Evolutionary conservation across 495 filamentous ascomycete genomes (phyloP).

Genomic region (Podospora pseudoanserina): DNA sequence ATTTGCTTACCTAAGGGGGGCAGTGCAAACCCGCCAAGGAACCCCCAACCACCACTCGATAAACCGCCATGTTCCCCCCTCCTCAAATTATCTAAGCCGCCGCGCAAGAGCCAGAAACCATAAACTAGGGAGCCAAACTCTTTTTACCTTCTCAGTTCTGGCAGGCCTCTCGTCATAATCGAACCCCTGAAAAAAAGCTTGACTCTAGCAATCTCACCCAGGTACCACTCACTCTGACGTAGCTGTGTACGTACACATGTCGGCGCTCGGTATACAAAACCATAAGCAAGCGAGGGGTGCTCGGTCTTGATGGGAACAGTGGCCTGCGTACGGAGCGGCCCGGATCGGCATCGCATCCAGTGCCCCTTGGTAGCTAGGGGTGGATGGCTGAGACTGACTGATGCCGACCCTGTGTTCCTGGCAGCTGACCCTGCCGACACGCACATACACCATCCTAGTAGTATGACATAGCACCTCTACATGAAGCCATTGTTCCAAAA

Average conservation of each 20-base stretch:
- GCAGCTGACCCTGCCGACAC: neutral
- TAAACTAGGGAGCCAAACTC: neutral
- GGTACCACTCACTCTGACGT: neutral
- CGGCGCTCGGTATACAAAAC: neutral
- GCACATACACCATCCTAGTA: neutral
- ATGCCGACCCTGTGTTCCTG: neutral
- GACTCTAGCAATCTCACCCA: neutral
- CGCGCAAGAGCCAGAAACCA: neutral
- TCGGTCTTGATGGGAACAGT: neutral
- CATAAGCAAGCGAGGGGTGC: neutral
- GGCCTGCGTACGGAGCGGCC: neutral
- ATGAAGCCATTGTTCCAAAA: too few relatives aligned
- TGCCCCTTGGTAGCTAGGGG: too few relatives aligned
- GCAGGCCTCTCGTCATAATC: too few relatives aligned
- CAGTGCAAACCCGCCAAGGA: slow-evolving; percentile 10
- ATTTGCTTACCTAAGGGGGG: slow-evolving; percentile 3
- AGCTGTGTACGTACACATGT: neutral
- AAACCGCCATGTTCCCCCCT: neutral
- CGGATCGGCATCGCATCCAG: neutral
- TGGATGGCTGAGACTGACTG: neutral
- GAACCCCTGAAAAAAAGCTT: neutral
- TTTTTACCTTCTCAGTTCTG: too few relatives aligned
- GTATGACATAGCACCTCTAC: too few relatives aligned
- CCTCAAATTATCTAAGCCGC: neutral
- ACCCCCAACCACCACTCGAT: neutral